phyloP scores from a whole-genome alignment of 2,329 filamentous ascomycete species.

The Graphium sp. region DNA sequence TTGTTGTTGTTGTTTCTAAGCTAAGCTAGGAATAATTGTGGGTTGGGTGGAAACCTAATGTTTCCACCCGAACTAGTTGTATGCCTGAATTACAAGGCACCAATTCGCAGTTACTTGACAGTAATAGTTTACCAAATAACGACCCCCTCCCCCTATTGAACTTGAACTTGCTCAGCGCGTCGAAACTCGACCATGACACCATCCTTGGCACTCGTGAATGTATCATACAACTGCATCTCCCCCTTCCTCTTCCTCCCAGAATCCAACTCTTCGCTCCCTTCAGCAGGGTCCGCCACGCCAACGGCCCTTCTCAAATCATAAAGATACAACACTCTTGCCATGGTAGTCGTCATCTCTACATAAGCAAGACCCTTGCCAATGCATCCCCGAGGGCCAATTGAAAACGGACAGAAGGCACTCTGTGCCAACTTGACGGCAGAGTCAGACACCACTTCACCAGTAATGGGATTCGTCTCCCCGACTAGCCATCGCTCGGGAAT shows the following conservation, averaged over 20 bases:
- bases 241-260: conserved; percentile 34
- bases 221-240: conserved; percentile 57
- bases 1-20: too few relatives aligned
- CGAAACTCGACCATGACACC: conserved; percentile 52
- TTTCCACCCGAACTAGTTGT: too few relatives aligned
- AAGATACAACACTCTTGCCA: conserved; percentile 42
- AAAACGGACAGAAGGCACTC: conserved; percentile 60
- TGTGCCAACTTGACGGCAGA: conserved; percentile 38
- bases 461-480: conserved; percentile 21
- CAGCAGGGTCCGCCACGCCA: conserved; percentile 30
- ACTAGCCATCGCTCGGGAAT: conserved; percentile 49
- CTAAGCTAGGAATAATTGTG: too few relatives aligned
- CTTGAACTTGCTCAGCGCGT: conserved; percentile 10
- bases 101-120: too few relatives aligned
- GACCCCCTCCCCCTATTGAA: background rate
- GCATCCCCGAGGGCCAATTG: conserved; percentile 51
- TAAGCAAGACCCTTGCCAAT: conserved; percentile 57
- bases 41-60: too few relatives aligned
- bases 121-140: too few relatives aligned
- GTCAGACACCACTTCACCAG: conserved; percentile 22
- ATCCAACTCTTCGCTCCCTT: conserved; percentile 29
- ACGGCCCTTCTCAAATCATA: conserved; percentile 40
- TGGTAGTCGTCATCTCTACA: conserved; percentile 45
- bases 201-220: conserved; percentile 58
- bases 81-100: too few relatives aligned